Evolutionary conservation across 805 yeast genomes (phyloP).

Genomic region (Gaillardinia entomophila): DNA sequence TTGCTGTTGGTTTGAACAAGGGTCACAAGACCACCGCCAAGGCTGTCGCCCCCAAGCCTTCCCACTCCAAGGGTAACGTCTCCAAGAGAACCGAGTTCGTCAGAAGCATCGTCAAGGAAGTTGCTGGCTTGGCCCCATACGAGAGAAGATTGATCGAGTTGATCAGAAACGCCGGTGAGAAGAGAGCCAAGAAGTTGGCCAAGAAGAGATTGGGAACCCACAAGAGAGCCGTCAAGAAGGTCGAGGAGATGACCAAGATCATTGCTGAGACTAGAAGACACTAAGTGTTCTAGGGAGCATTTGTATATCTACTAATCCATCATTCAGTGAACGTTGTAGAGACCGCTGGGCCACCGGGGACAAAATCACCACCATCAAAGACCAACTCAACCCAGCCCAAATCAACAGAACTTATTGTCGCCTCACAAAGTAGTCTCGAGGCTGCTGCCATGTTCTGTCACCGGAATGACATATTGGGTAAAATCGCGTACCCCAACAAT

Average conservation of each 20-base stretch:
- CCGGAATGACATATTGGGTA: no score
- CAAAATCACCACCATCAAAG: slow-evolving; percentile 1
- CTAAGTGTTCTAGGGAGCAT: slow-evolving; percentile 31
- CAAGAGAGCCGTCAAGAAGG: slow-evolving; percentile 99
- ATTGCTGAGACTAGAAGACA: slow-evolving; percentile 97
- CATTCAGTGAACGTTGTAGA: no score
- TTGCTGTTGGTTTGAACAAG: slow-evolving; percentile 98
- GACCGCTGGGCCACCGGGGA: no score
- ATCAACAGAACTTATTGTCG: no score
- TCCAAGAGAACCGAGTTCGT: slow-evolving; percentile 96
- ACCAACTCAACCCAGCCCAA: slow-evolving; percentile 1
- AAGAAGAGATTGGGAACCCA: slow-evolving; percentile 99
- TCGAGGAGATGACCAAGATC: slow-evolving; percentile 95
- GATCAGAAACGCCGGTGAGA: slow-evolving; percentile 99
- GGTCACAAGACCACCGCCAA: slow-evolving; percentile 96
- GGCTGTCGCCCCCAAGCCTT: slow-evolving; percentile 60
- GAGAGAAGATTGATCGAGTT: slow-evolving; percentile 99
- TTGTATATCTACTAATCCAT: neutral
- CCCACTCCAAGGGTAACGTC: slow-evolving; percentile 94
- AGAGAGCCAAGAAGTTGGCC: slow-evolving; percentile 99
- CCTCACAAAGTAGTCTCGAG: no score
- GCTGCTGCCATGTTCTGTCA: no score
- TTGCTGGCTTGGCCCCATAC: slow-evolving; percentile 98
- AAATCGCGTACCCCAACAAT: no score
- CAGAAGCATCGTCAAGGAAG: slow-evolving; percentile 93